Conservation (phyloP, 768 basidiomycete genomes). For the Crucibulum laeve region DNA sequence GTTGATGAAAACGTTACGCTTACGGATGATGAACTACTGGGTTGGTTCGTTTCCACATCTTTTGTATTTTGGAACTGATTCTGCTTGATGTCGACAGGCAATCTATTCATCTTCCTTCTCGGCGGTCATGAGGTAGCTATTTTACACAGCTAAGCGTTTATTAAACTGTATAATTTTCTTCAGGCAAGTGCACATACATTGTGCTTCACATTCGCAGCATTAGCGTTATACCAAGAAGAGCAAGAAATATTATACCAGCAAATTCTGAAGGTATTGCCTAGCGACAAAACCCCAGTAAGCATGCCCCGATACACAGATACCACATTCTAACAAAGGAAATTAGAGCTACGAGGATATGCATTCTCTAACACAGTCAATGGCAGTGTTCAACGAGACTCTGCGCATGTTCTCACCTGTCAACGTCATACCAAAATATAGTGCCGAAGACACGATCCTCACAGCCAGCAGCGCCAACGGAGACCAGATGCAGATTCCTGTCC, state of each 20-base stretch:
- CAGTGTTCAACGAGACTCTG: constrained; percentile 46
- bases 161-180: too few relatives aligned
- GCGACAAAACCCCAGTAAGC: constrained; percentile 25
- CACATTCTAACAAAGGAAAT: background rate
- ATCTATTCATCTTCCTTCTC: constrained; percentile 49
- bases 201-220: constrained; percentile 29
- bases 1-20: constrained; percentile 25
- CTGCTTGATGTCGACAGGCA: too few relatives aligned
- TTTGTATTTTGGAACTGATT: too few relatives aligned
- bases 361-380: constrained; percentile 31
- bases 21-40: constrained; percentile 39
- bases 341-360: constrained; percentile 39
- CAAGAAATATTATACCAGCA: constrained; percentile 31
- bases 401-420: constrained; percentile 41
- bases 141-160: too few relatives aligned
- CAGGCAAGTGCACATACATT: constrained; percentile 32
- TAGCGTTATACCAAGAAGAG: constrained; percentile 33
- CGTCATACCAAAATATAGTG: constrained; percentile 37
- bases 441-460: constrained; percentile 41
- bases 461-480: constrained; percentile 32
- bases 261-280: constrained; percentile 24
- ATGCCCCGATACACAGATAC: background rate
- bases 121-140: constrained; percentile 61
- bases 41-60: too few relatives aligned
- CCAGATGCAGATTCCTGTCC: constrained; percentile 32